Conservation (phyloP, 768 basidiomycete species). For the Rhodotorula paludigena region DNA sequence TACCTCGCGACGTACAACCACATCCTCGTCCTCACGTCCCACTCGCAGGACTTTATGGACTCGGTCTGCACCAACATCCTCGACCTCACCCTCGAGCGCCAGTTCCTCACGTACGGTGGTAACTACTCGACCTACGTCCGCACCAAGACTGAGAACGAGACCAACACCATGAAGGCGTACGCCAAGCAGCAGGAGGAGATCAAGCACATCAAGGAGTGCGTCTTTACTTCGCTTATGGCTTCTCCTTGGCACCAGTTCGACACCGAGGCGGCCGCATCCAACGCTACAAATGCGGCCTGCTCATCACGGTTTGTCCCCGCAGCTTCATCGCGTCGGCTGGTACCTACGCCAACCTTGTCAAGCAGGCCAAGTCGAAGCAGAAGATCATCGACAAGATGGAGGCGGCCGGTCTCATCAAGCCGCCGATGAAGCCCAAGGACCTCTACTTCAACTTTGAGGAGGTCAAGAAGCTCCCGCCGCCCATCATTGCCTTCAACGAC, state of each 20-base stretch:
- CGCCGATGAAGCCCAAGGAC: slow-evolving; percentile 67
- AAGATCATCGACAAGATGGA: slow-evolving; percentile 99
- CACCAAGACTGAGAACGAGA: slow-evolving; percentile 94
- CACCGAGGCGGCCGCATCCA: no score
- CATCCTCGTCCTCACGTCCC: slow-evolving; percentile 92
- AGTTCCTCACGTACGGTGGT: slow-evolving; percentile 84
- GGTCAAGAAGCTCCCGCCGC: slow-evolving; percentile 84
- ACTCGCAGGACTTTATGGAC: slow-evolving; percentile 99
- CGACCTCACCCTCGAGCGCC: slow-evolving; percentile 72
- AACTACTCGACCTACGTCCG: slow-evolving; percentile 97
- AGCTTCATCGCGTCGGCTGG: slow-evolving; percentile 98
- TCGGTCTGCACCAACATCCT: slow-evolving; percentile 94
- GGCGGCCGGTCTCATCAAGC: slow-evolving; percentile 92
- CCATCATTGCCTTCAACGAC: slow-evolving; percentile 90
- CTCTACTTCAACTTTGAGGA: slow-evolving; percentile 96
- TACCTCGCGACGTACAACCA: slow-evolving; percentile 98
- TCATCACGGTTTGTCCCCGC: slow-evolving; percentile 41
- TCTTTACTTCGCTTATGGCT: slow-evolving; percentile 10
- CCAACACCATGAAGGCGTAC: slow-evolving; percentile 99
- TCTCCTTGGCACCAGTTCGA: not conserved
- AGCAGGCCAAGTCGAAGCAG: slow-evolving; percentile 98
- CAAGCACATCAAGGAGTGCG: slow-evolving; percentile 88
- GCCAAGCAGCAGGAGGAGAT: slow-evolving; percentile 98
- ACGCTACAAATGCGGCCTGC: no score
- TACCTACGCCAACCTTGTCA: slow-evolving; percentile 98